Evolutionary conservation across 2,329 filamentous ascomycete species (phyloP).

Genomic region (Colletotrichum sublineola): DNA sequence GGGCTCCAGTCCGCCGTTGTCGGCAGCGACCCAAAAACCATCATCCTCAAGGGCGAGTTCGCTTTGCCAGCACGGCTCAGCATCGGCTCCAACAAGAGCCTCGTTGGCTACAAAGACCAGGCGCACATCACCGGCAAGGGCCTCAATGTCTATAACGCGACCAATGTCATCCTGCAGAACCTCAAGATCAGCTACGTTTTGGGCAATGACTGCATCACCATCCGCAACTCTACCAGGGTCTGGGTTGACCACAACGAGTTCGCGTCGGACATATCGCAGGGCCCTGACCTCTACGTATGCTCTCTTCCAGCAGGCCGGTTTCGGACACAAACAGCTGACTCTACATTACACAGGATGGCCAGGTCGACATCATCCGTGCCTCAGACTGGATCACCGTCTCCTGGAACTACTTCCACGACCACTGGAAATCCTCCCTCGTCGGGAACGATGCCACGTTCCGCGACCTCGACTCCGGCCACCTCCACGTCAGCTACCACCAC

Average conservation of each 20-base stretch:
- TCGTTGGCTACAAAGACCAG: slow-evolving; percentile 53
- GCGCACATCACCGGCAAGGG: slow-evolving; percentile 54
- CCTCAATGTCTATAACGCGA: slow-evolving; percentile 51
- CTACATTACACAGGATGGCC: slow-evolving; percentile 53
- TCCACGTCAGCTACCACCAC: slow-evolving; percentile 64
- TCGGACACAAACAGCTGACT: background rate
- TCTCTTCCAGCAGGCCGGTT: background rate
- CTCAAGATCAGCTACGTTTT: slow-evolving; percentile 52
- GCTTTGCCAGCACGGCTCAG: slow-evolving; percentile 56
- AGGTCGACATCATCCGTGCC: slow-evolving; percentile 59
- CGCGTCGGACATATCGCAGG: slow-evolving; percentile 54
- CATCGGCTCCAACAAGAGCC: slow-evolving; percentile 60
- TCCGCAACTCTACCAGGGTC: slow-evolving; percentile 59
- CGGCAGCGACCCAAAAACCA: slow-evolving; percentile 56
- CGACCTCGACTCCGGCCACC: slow-evolving; percentile 57
- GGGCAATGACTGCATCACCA: slow-evolving; percentile 58
- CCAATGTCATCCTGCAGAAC: slow-evolving; percentile 59
- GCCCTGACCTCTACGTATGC: slow-evolving; percentile 54
- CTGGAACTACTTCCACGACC: slow-evolving; percentile 63
- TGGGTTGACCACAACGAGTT: slow-evolving; percentile 65
- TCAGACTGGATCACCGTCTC: slow-evolving; percentile 61
- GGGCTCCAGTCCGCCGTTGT: slow-evolving; percentile 60
- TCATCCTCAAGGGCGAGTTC: slow-evolving; percentile 59
- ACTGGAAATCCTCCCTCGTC: slow-evolving; percentile 60
- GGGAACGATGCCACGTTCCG: slow-evolving; percentile 57